Conservation (phyloP, 2,329 filamentous ascomycete species). For the Chaetomiaceae sp. region DNA sequence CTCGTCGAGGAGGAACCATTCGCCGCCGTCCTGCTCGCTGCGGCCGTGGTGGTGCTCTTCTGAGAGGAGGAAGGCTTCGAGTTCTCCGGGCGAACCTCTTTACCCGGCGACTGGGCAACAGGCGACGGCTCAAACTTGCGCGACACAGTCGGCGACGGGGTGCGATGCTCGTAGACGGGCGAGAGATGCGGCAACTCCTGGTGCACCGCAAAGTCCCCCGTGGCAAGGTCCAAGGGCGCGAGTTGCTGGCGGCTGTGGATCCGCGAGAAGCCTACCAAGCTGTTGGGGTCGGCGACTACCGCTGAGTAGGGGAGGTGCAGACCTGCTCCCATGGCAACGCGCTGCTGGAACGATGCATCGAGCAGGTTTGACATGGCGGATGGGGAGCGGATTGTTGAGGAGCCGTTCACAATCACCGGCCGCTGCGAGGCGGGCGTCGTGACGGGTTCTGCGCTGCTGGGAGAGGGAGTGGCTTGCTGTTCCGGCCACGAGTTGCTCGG, state of each 20-base stretch:
- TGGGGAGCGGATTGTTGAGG: slow-evolving; percentile 23
- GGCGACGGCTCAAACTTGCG: slow-evolving; percentile 47
- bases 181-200: slow-evolving; percentile 56
- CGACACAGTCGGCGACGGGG: slow-evolving; percentile 61
- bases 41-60: slow-evolving; percentile 16
- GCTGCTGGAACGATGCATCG: slow-evolving; percentile 32
- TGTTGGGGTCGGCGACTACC: slow-evolving; percentile 29
- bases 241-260: slow-evolving; percentile 41
- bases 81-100: slow-evolving; percentile 25
- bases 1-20: slow-evolving; percentile 27
- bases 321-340: slow-evolving; percentile 27
- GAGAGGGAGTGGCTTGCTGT: slow-evolving; percentile 20
- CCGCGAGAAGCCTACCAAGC: slow-evolving; percentile 29
- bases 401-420: slow-evolving; percentile 49
- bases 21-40: slow-evolving; percentile 1
- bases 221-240: slow-evolving; percentile 53
- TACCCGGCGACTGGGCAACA: slow-evolving; percentile 12
- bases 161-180: slow-evolving; percentile 69
- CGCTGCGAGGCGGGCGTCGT: slow-evolving; percentile 35
- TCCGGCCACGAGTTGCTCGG: slow-evolving; percentile 25
- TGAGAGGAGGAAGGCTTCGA: slow-evolving; percentile 16
- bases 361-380: slow-evolving; percentile 13
- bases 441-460: slow-evolving; percentile 24
- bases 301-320: slow-evolving; percentile 26
- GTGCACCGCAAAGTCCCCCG: slow-evolving; percentile 38